Evolutionary conservation across 2,329 filamentous ascomycete genomes (phyloP).

Genomic region (Phialocephala subalpina): DNA sequence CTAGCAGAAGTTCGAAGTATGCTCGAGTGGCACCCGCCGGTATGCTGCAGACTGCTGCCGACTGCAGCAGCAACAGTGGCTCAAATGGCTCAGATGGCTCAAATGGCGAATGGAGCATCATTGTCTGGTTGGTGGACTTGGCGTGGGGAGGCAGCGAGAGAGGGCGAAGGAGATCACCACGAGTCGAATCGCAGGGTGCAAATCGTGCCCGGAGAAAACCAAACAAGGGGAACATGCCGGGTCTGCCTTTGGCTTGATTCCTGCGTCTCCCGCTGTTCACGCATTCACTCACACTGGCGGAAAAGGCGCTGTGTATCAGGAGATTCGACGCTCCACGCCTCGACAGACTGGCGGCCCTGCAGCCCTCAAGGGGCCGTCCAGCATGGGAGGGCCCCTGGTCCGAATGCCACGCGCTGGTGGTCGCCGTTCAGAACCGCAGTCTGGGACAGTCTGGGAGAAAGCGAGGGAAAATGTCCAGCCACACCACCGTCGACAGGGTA

Average conservation of each 20-base stretch:
- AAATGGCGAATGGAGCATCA: not conserved
- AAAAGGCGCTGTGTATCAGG: slow-evolving; percentile 7
- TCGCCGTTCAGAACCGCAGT: not conserved
- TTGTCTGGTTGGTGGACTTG: not conserved
- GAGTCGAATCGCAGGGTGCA: not conserved
- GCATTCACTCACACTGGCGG: not conserved
- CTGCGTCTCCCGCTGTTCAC: slow-evolving; percentile 3
- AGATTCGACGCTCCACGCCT: slow-evolving; percentile 5
- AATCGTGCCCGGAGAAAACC: not conserved
- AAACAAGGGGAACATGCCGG: not conserved
- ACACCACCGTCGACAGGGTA: not conserved
- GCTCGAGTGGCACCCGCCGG: slow-evolving; percentile 4
- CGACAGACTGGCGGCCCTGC: not conserved
- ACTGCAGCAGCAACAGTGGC: not conserved
- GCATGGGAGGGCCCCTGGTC: not conserved
- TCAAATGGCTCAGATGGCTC: not conserved
- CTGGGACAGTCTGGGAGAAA: not conserved
- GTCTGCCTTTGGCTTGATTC: not conserved
- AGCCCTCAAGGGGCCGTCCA: not conserved
- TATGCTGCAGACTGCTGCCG: not conserved
- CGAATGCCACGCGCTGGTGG: slow-evolving; percentile 5
- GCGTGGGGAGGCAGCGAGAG: not conserved
- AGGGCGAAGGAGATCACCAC: slow-evolving; percentile 2
- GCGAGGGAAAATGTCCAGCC: slow-evolving; percentile 1
- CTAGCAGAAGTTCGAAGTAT: too few relatives aligned